Conservation (phyloP, 2,329 filamentous ascomycete genomes). For the Pseudogymnoascus sp. region DNA sequence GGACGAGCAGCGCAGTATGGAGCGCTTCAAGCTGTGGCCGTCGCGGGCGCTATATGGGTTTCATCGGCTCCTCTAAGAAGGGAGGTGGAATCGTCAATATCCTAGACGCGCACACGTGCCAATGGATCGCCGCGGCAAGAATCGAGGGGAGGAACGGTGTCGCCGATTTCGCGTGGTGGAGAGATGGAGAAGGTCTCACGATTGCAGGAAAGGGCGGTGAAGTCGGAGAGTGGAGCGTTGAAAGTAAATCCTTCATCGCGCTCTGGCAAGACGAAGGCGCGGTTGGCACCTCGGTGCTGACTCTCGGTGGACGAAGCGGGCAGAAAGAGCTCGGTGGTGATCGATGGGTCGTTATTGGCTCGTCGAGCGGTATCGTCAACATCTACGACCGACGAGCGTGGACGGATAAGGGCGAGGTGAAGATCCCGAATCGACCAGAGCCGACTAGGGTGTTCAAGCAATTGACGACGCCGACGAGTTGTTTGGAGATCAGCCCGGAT, state of each 20-base stretch:
- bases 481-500: slow-evolving; percentile 76
- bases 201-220: slow-evolving; percentile 83
- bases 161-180: slow-evolving; percentile 91
- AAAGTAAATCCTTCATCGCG: slow-evolving; percentile 61
- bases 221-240: slow-evolving; percentile 80
- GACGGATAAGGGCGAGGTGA: slow-evolving; percentile 34
- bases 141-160: slow-evolving; percentile 78
- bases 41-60: slow-evolving; percentile 79
- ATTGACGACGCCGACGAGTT: slow-evolving; percentile 76
- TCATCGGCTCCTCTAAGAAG: slow-evolving; percentile 73
- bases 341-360: slow-evolving; percentile 84
- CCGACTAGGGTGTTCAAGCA: slow-evolving; percentile 75
- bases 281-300: slow-evolving; percentile 75
- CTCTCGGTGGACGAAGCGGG: slow-evolving; percentile 65
- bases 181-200: slow-evolving; percentile 70
- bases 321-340: slow-evolving; percentile 64
- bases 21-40: slow-evolving; percentile 79
- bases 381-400: slow-evolving; percentile 69
- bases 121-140: slow-evolving; percentile 80
- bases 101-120: slow-evolving; percentile 69
- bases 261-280: slow-evolving; percentile 89
- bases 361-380: slow-evolving; percentile 81
- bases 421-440: slow-evolving; percentile 60
- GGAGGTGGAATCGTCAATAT: slow-evolving; percentile 86
- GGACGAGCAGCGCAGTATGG: slow-evolving; percentile 84